Evolutionary conservation across 1,284 basidiomycete species (phyloP), one percentile per base, ranked within the genome.

Genomic region (Apiotrichum brassicae): DNA sequence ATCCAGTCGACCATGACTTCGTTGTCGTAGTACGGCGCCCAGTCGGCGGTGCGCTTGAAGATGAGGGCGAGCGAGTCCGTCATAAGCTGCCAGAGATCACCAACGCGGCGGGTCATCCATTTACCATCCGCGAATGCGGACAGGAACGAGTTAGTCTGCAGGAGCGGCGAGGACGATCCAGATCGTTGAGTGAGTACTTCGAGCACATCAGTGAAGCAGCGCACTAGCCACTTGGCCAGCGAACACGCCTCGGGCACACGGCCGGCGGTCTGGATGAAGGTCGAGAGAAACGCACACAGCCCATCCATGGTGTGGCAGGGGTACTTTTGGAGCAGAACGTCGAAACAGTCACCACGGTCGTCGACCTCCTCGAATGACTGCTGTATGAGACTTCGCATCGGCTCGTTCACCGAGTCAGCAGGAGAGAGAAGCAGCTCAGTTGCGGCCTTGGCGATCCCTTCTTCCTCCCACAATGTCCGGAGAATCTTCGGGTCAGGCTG

Each of bases 1-100:
- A 97, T 95, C 92, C 92, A 97, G 41, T 84, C 80, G 22, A 86
- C 80, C 91, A 97, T 94, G 46, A 84, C 82, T 25, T 83, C 79
- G 61, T 82, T 82, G 52, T 86, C 83, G 66, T 87, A 88, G 64
- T 79, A 85, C 11, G 76, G 72, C 0, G 93, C 81, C 92, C 92
- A 97, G 19, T 76, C 66, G 0, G 85, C 83, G 3, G 90, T 92
- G 46, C 81, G 79, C 61, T 81, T 82, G 75, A 94, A 94, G 56
- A 97, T 89, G 46, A 85, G 77, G 0, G 85, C 80, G 40, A 93
- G 79, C 5, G 86, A 81, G 46, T 79, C 78, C 11, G 85, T 84
- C 87, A 95, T 90, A 30, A 82, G 72, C 37, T 77, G 77, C 92
- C 92, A 97, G 34, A 94, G 76, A 54, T 80, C 78, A n/a, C 81